Conservation (phyloP, 208 protist species). For the Leishmania martiniquensis region DNA sequence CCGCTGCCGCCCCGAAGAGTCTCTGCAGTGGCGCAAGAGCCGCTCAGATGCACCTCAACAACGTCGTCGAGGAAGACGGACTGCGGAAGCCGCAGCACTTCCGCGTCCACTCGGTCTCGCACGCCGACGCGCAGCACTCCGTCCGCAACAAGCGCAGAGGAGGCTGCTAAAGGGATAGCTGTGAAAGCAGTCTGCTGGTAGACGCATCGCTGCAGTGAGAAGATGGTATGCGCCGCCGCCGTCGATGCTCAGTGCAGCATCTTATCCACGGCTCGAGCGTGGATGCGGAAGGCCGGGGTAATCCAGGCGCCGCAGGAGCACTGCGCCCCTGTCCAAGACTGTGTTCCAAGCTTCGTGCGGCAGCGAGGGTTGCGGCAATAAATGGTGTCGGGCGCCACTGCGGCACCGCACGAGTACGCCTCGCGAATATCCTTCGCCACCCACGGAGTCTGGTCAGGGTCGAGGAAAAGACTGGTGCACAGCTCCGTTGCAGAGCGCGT, state of each 20-base stretch:
- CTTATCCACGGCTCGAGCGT: slow-evolving; percentile 68
- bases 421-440: slow-evolving; percentile 63
- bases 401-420: slow-evolving; percentile 37
- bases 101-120: slow-evolving; percentile 56
- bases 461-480: slow-evolving; percentile 89
- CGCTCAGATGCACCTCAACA: slow-evolving; percentile 9
- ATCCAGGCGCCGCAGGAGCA: slow-evolving; percentile 89
- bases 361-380: slow-evolving; percentile 78
- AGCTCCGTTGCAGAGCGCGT: not conserved
- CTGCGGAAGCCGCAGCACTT: slow-evolving; percentile 45
- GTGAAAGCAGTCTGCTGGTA: not conserved
- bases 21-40: not conserved
- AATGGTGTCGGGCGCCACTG: slow-evolving; percentile 77
- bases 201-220: not conserved
- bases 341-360: slow-evolving; percentile 79
- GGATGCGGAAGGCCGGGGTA: slow-evolving; percentile 85
- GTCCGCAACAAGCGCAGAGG: slow-evolving; percentile 7
- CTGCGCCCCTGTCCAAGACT: slow-evolving; percentile 83
- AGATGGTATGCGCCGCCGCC: not conserved
- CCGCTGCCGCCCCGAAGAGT: not conserved
- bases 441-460: slow-evolving; percentile 75
- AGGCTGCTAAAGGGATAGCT: no score
- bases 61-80: slow-evolving; percentile 78
- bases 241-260: not conserved
- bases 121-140: slow-evolving; percentile 71